Base-by-base conservation (phyloP, 305 asterid genomes). In the Salvia sclarea region DNA sequence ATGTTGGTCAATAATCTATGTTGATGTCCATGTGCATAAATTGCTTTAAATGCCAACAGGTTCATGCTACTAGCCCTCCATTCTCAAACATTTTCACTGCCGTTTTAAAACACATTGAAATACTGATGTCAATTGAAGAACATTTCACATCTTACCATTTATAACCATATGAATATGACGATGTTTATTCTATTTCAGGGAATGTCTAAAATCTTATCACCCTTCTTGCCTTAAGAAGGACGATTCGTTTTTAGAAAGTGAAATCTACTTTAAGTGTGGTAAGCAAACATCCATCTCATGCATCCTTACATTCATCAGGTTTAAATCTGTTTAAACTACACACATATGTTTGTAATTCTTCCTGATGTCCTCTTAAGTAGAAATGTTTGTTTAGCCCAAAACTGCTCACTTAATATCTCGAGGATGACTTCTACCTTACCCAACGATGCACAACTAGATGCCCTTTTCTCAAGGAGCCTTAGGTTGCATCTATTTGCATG, bases 181-280 rank as follows among this genome's bases (percentile, higher is more conserved):
- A 56, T n/a, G n/a, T n/a, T 3, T 41, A 22, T 55, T 48, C 8
- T 76, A 9, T 80, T 75, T 81, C 92, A 93, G 98, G 86, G 58
- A 87, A 7, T 94, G 97, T 70, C 56, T 71, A 48, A 94, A 91
- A 79, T 78, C 96, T 50, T 94, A 87, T 68, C 98, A 94, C 75
- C 83, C 83, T 49, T 3, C 24, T 11, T 94, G 98, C 30, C 82
- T 86, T 74, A 79, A 30, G 43, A 82, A 83, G 82, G 86, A 79
- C 10, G 79, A 68, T 11, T 77, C 91, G 2, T 80, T 81, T 72
- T 66, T 85, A 64, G 68, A 72, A 14, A 71, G 80, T 50, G 76
- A 83, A 8, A 38, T 33, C 31, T 56, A 24, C 66, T 93, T 90
- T 90, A 77, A 35, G 56, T 93, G 98, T 60, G 71, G 97, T 88